Evolutionary conservation across 805 yeast genomes (phyloP).

Genomic region (Wickerhamomyces bovis): DNA sequence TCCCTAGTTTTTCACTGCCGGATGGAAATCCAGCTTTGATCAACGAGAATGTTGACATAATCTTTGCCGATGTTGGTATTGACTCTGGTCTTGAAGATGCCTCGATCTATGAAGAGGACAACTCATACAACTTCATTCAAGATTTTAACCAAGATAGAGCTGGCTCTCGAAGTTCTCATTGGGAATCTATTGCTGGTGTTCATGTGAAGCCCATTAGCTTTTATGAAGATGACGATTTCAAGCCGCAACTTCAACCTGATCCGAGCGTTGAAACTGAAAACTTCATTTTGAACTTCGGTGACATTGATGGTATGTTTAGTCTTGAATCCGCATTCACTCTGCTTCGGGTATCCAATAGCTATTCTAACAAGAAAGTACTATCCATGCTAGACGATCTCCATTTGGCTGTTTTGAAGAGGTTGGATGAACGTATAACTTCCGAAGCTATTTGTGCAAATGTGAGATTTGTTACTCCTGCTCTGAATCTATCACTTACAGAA

Average conservation of each 20-base stretch:
- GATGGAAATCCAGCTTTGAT: conserved; percentile 55
- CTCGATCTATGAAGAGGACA: background rate
- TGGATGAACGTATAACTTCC: conserved; percentile 31
- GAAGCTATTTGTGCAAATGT: conserved; percentile 34
- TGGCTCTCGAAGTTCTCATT: background rate
- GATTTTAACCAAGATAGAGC: conserved; percentile 9
- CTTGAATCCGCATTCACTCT: conserved; percentile 38
- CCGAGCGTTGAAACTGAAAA: conserved; percentile 47
- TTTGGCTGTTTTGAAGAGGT: conserved; percentile 42
- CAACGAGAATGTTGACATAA: conserved; percentile 37
- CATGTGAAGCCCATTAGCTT: conserved; percentile 9
- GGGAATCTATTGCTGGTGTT: conserved; percentile 16
- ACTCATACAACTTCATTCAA: conserved; percentile 9
- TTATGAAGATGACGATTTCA: conserved; percentile 17
- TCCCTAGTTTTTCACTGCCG: conserved; percentile 60
- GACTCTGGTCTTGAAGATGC: conserved; percentile 2
- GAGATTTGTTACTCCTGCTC: conserved; percentile 42
- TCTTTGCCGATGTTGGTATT: conserved; percentile 17
- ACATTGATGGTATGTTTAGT: conserved; percentile 39
- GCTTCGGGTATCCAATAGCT: conserved; percentile 29
- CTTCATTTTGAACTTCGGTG: conserved; percentile 48
- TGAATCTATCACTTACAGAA: conserved; percentile 35
- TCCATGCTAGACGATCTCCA: conserved; percentile 62
- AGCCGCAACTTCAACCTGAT: conserved; percentile 22
- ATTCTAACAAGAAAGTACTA: conserved; percentile 28